phyloP scores from a whole-genome alignment of 192 early-diverging fungal species.

The Coemansia sp. region DNA sequence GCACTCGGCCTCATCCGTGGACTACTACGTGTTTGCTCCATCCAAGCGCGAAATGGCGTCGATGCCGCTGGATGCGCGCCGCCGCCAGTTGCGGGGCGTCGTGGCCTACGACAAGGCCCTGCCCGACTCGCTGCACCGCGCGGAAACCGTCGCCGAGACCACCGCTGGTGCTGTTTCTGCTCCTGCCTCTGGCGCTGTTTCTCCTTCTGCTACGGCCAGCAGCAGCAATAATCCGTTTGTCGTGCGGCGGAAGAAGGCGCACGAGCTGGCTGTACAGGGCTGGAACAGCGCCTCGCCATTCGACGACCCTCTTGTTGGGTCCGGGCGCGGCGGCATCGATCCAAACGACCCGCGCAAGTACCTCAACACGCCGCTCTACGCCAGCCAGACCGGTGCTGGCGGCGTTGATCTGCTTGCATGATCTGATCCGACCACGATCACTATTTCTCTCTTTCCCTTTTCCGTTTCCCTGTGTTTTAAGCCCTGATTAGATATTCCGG shows the following conservation, averaged over 20 bases:
- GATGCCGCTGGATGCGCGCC: slow-evolving; percentile 32
- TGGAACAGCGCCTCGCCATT: slow-evolving; percentile 36
- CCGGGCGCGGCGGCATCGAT: slow-evolving; percentile 22
- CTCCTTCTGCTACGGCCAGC: slow-evolving; percentile 11
- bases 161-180: no score
- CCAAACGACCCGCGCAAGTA: slow-evolving; percentile 51
- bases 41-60: slow-evolving; percentile 16
- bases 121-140: slow-evolving; percentile 17
- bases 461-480: not conserved
- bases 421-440: not conserved
- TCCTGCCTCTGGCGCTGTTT: no score
- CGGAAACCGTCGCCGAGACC: slow-evolving; percentile 19
- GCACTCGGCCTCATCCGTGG: slow-evolving; percentile 43
- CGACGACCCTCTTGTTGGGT: slow-evolving; percentile 26
- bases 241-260: slow-evolving; percentile 32
- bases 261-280: slow-evolving; percentile 23
- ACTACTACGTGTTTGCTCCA: slow-evolving; percentile 54
- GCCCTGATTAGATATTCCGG: not conserved
- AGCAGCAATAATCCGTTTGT: slow-evolving; percentile 41
- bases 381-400: slow-evolving; percentile 26
- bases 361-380: slow-evolving; percentile 45
- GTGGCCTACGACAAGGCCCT: slow-evolving; percentile 17
- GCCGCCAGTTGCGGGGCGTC: slow-evolving; percentile 19
- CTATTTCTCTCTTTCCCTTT: not conserved
- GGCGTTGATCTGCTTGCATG: slow-evolving; percentile 12